Conservation (phyloP, 768 basidiomycete genomes). For the Chlorophyllum brunneum region DNA sequence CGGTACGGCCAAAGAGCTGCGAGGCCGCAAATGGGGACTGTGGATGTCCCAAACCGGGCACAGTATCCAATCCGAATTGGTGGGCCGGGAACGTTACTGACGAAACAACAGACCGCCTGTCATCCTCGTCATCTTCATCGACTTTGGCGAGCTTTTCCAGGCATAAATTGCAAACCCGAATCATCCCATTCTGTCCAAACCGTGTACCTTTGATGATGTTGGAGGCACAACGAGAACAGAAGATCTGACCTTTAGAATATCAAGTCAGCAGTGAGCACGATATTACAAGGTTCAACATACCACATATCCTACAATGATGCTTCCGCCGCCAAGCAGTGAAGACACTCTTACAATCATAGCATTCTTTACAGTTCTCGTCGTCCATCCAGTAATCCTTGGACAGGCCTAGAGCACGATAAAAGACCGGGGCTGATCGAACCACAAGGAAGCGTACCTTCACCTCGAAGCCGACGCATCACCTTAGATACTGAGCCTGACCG, state of each 20-base stretch:
- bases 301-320: slow-evolving; percentile 97
- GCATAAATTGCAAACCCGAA: slow-evolving; percentile 94
- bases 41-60: slow-evolving; percentile 37
- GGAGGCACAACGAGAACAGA: slow-evolving; percentile 95
- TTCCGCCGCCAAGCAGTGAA: slow-evolving; percentile 95
- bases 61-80: slow-evolving; percentile 54
- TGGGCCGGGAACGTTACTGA: slow-evolving; percentile 73
- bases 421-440: neutral
- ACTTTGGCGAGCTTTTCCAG: slow-evolving; percentile 88
- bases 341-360: slow-evolving; percentile 91
- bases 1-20: slow-evolving; percentile 73
- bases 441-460: slow-evolving; percentile 59
- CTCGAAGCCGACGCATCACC: slow-evolving; percentile 84
- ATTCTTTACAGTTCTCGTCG: slow-evolving; percentile 92
- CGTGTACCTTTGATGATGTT: slow-evolving; percentile 93
- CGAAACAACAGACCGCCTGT: slow-evolving; percentile 76
- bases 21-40: slow-evolving; percentile 89
- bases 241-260: slow-evolving; percentile 74
- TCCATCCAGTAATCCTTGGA: slow-evolving; percentile 99
- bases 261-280: neutral
- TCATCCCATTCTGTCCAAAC: slow-evolving; percentile 93
- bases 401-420: slow-evolving; percentile 46
- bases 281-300: slow-evolving; percentile 34
- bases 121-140: slow-evolving; percentile 88
- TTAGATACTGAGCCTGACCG: slow-evolving; percentile 84